Evolutionary conservation across 345 rosid species (phyloP), one percentile per base, ranked within the genome.

Genomic region (Brassica incana): DNA sequence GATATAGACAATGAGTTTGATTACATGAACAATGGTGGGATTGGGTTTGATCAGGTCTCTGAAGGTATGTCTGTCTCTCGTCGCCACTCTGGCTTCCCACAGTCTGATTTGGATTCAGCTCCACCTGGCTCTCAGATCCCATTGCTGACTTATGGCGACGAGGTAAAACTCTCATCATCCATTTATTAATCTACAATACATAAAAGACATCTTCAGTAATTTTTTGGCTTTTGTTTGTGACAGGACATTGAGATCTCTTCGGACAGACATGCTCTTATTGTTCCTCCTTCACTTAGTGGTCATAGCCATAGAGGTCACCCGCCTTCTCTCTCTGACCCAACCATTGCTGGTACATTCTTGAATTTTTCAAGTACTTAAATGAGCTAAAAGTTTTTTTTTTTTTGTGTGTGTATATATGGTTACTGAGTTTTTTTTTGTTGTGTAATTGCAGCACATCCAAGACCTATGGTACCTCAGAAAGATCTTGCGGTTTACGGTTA

Each of bases 391-490:
- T 0, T 14, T 67, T 4, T 18, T 59, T 5, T 61, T 71, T 36
- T 29, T 14, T 67, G 0, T 36, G 23, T 20, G 23, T 20, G 23
- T 20, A 36, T 66, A 54, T 54, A 66, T 54, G 71, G 14, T 76
- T 72, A 23, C 66, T 6, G 54, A 77, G n/a, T 18, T 65, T 65
- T 23, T 67, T 67, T 12, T 16, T 36, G 30, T 20, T 67, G 63
- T 66, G 0, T 64, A 14, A 67, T 72, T 73, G 58, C 81, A 92
- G 99, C 89, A 85, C 91, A 90, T 87, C 91, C 97, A 2, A 88
- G 99, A 74, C 95, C 97, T 8, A 96, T 96, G 99, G 97, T 89
- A 74, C 98, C 98, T 56, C 86, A 93, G 83, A 92, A 91, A 83
- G 97, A 93, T 82, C 88, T 89, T 73, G 92, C 97, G 10, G 90